Evolutionary conservation across 2,329 filamentous ascomycete species (phyloP).

Genomic region (Pyrenophora seminiperda): DNA sequence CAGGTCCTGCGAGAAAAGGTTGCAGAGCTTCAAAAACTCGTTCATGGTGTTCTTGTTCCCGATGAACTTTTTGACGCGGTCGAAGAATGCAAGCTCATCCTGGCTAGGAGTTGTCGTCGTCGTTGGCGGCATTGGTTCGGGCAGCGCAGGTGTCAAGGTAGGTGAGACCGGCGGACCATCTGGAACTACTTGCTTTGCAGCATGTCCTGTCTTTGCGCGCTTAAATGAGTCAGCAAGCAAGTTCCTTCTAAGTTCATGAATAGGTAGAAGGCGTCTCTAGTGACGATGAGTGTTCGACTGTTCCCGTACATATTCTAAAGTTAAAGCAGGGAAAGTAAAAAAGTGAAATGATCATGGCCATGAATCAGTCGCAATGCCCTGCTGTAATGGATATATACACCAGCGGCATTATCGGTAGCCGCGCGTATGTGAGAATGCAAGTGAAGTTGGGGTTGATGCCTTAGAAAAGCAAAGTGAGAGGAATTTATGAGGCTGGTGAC

Average conservation of each 20-base stretch:
- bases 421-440: neutral
- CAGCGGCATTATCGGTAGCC: neutral
- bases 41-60: slow-evolving; percentile 90
- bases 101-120: slow-evolving; percentile 73
- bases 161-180: slow-evolving; percentile 72
- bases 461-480: neutral
- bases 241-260: neutral
- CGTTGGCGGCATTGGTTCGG: slow-evolving; percentile 81
- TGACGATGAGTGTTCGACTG: neutral
- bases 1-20: slow-evolving; percentile 89
- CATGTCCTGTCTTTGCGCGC: slow-evolving; percentile 72
- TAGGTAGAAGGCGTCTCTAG: neutral
- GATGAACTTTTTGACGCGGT: slow-evolving; percentile 94
- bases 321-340: neutral
- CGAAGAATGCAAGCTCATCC: slow-evolving; percentile 92
- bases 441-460: neutral
- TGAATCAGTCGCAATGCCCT: neutral
- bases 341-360: neutral
- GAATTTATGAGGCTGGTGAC: neutral
- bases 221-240: slow-evolving; percentile 42
- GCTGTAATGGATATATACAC: neutral
- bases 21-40: slow-evolving; percentile 96
- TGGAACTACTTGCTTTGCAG: slow-evolving; percentile 64
- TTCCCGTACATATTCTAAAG: neutral
- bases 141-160: slow-evolving; percentile 84